Base-by-base conservation (phyloP, 1,284 basidiomycete genomes). In the Ceratobasidium sp. region DNA sequence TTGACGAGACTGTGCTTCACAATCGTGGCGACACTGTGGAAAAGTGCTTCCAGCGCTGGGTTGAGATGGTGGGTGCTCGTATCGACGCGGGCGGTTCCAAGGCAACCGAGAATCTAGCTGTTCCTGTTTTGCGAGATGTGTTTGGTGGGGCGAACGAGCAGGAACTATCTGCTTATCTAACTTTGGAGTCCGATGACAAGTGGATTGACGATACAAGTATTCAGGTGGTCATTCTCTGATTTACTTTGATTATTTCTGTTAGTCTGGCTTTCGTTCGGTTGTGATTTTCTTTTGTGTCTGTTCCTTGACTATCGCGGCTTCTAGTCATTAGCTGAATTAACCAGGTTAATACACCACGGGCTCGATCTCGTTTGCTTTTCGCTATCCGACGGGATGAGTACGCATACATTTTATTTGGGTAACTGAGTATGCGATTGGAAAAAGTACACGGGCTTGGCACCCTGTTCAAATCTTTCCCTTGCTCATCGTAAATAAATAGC, bases 161-260 rank as follows among this genome's bases (percentile, higher is more conserved):
- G 69, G 78, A 80, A 34, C 84, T 88, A 38, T 88, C 87, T 34
- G 82, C 82, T 71, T 82, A 84, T 71, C 75, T 90, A 76, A 90
- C 87, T 38, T 77, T 89, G 71, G 86, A 90, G 72, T 84, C 88
- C 84, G 84, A 86, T 55, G 78, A 77, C 29, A 82, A 84, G 7
- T 90, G 88, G 88, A 82, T 90, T 72, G 88, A 90, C 72, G 88
- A 90, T 76, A 86, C 88, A 10, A 82, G 87, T 12, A 84, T 90
- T 68, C 80, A 90, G 70, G 88, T 90, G 47, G 85, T 87, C 72
- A 83, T 81, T 27, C 75, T 86, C 40, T 87, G 75, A 80, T 79
- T n/a, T 72, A 13, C 13, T 47, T 20, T 47, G 10, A 47, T 47
- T 20, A 47, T 12, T 20, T 47, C 20, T 10, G 6, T 22, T 47